A percentile compares a stretch with the other conserved stretches of the same genome.
These are phyloP conservation scores for Pelomyxa schiedti DNA, from an alignment of 78 protist genomes.

Conservation along the genomic window DNA sequence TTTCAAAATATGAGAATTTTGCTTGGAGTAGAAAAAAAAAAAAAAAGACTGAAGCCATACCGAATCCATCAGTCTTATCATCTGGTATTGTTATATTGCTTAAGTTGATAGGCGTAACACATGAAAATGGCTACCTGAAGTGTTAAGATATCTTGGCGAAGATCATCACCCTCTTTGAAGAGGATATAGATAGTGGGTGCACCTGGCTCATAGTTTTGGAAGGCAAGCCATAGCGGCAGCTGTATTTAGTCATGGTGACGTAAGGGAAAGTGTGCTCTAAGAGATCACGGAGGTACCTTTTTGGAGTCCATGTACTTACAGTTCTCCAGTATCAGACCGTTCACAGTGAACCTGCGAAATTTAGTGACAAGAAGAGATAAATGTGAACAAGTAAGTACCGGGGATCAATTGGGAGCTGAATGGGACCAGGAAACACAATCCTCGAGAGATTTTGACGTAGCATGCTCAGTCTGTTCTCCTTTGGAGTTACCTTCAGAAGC, in stretches of 20 bases:
- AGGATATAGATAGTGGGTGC: slow-evolving; percentile 44
- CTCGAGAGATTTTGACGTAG: slow-evolving; percentile 16
- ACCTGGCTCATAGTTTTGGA: slow-evolving; percentile 42
- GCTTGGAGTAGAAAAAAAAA: background rate
- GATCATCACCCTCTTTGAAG: slow-evolving; percentile 83
- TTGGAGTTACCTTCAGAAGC: slow-evolving; percentile 20
- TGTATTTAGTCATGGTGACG: too few relatives aligned
- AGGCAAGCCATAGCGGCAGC: slow-evolving; percentile 36
- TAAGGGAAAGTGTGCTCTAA: background rate
- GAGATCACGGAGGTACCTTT: slow-evolving; percentile 24
- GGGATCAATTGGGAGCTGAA: slow-evolving; percentile 56
- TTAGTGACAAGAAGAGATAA: too few relatives aligned
- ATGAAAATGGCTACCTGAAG: slow-evolving; percentile 63
- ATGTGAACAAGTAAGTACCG: too few relatives aligned
- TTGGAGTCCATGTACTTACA: slow-evolving; percentile 80
- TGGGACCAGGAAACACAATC: slow-evolving; percentile 21
- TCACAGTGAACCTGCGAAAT: slow-evolving; percentile 42
- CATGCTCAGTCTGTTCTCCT: slow-evolving; percentile 20
- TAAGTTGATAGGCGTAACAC: too few relatives aligned
- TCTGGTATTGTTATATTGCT: slow-evolving; percentile 34
- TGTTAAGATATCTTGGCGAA: slow-evolving; percentile 81
- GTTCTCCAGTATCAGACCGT: slow-evolving; percentile 43
- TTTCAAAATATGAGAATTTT: too few relatives aligned
- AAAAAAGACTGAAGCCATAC: background rate
- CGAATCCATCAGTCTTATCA: slow-evolving; percentile 46